phyloP scores from a whole-genome alignment of 2,329 filamentous ascomycete species.

The Colletotrichum sp. region DNA sequence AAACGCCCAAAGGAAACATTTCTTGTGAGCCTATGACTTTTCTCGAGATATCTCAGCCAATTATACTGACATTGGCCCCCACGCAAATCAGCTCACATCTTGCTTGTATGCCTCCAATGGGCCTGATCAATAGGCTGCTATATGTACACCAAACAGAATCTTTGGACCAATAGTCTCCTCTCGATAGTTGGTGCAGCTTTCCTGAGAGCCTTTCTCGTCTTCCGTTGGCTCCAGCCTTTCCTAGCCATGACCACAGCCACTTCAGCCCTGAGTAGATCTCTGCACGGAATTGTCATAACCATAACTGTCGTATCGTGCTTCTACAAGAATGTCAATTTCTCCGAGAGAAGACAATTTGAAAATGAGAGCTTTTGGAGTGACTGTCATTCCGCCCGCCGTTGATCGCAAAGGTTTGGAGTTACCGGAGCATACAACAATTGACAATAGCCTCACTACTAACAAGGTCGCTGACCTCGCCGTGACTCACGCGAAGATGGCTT shows the following conservation, averaged over 20 bases:
- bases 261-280: neutral
- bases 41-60: too few species aligned
- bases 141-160: neutral
- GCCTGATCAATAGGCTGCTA: neutral
- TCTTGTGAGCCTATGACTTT: too few species aligned
- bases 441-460: neutral
- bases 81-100: neutral
- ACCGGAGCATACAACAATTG: neutral
- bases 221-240: slow-evolving; percentile 39
- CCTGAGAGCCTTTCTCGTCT: slow-evolving; percentile 42
- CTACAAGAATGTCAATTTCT: neutral
- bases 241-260: slow-evolving; percentile 39
- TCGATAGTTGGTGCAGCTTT: slow-evolving; percentile 42
- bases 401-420: neutral
- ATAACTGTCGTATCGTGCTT: neutral
- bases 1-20: too few species aligned
- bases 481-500: neutral
- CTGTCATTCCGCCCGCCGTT: neutral
- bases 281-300: neutral
- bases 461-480: neutral
- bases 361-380: neutral
- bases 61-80: neutral
- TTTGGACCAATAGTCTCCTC: slow-evolving; percentile 29
- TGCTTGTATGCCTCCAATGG: neutral
- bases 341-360: neutral